Evolutionary conservation across 176 grass and related monocot genomes (phyloP), one percentile per base, ranked within the genome.

Genomic region (Lolium rigidum): DNA sequence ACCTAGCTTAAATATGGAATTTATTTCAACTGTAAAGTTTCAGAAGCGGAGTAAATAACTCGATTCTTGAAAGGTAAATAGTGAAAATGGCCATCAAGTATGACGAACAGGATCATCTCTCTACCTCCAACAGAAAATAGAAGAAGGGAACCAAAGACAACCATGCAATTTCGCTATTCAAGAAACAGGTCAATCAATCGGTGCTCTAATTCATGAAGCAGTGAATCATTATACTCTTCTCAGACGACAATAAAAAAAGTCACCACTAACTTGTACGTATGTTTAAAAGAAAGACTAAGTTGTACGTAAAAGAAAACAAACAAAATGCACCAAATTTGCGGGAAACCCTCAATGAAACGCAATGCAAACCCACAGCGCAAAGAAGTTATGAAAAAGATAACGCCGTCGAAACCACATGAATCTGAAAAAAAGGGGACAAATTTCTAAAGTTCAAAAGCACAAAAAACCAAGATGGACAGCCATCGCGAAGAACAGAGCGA

Each of bases 321-420:
- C 15, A 74, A 76, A 89, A 25, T 39, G 61, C 62, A 73, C 79
- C 88, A 79, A 78, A 2, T 78, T 86, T 56, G 48, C 28, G 4
- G 44, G 79, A 83, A 82, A 64, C 72, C 64, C 46, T 78, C 62
- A 64, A 17, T 37, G 64, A 78, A 7, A 86, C 63, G 83, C 83
- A 64, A 78, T 72, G 35, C n/a, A n/a, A n/a, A n/a, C n/a, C n/a
- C n/a, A n/a, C n/a, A n/a, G 47, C 10, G 13, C 51, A 47, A 41
- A 35, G 1, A 78, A 28, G 41, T 10, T 54, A 7, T 1, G 11
- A 10, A 38, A 17, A 54, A 26, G 74, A 31, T 60, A 63, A 0
- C 4, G 16, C 14, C 76, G 51, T 62, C 43, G 21, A 82, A 61
- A 70, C 50, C 54, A 46, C 37, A 47, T 2, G 57, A 73, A 69